These are phyloP conservation scores for Fusarium sp. DNA, from an alignment of 2,329 filamentous ascomycete species.

Conservation along the genomic window DNA sequence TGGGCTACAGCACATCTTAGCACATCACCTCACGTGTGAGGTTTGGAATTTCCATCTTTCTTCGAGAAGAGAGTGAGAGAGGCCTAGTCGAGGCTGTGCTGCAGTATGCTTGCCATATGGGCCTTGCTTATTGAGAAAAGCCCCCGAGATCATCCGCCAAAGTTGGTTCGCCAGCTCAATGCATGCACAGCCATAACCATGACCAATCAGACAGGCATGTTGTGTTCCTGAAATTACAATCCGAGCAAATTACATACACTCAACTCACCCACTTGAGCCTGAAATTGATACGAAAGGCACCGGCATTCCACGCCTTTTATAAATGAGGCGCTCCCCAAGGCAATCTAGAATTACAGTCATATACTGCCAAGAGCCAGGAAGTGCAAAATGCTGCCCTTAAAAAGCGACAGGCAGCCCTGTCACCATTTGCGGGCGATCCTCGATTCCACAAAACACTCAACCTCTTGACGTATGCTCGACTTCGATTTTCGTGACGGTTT, in stretches of 20 bases:
- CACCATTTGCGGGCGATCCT: neutral
- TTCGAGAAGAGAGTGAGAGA: neutral
- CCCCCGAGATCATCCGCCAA: conserved; percentile 1
- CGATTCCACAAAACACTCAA: neutral
- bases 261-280: conserved; percentile 4
- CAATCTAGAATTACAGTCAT: conserved; percentile 15
- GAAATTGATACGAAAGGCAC: conserved; percentile 15
- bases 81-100: conserved; percentile 30
- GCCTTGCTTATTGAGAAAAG: conserved; percentile 11
- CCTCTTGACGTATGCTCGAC: neutral
- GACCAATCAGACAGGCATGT: conserved; percentile 11
- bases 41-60: conserved; percentile 35
- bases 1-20: conserved; percentile 23
- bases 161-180: conserved; percentile 13
- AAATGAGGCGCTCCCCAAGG: conserved; percentile 32
- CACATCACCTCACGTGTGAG: conserved; percentile 2
- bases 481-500: neutral
- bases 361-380: conserved; percentile 5
- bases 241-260: conserved; percentile 12
- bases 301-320: conserved; percentile 22
- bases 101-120: conserved; percentile 13
- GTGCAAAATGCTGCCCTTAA: conserved; percentile 28
- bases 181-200: conserved; percentile 25
- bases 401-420: conserved; percentile 13
- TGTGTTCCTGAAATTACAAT: conserved; percentile 23